phyloP scores from a whole-genome alignment of 2,329 filamentous ascomycete genomes.

The Knufia petricola region DNA sequence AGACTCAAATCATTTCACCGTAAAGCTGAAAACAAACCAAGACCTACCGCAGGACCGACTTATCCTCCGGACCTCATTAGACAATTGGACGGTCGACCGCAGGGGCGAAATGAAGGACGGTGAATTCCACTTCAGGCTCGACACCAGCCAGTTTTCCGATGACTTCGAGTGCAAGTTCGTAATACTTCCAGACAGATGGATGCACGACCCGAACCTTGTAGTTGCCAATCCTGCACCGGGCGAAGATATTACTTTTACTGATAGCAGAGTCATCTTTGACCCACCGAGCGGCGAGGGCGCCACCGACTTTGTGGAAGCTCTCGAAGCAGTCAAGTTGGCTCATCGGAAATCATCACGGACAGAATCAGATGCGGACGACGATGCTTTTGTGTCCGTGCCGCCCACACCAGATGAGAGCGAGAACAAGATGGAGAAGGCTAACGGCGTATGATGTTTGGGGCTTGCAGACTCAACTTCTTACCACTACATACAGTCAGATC shows the following conservation, averaged over 20 bases:
- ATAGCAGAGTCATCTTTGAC: conserved; percentile 2
- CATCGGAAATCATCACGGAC: neutral
- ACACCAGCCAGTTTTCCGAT: conserved; percentile 5
- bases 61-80: conserved; percentile 3
- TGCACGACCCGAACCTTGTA: conserved; percentile 8
- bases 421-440: conserved; percentile 12
- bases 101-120: conserved; percentile 7
- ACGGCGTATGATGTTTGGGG: neutral
- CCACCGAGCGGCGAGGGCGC: neutral
- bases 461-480: neutral
- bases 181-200: conserved; percentile 5
- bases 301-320: neutral
- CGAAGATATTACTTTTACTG: conserved; percentile 8
- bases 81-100: conserved; percentile 10
- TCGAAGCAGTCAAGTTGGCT: neutral
- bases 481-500: neutral
- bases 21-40: conserved; percentile 13
- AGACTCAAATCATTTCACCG: conserved; percentile 9
- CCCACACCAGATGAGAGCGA: conserved; percentile 17
- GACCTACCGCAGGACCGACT: conserved; percentile 1
- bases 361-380: conserved; percentile 13
- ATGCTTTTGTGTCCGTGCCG: conserved; percentile 18
- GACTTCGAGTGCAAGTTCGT: conserved; percentile 10
- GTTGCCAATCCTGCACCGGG: conserved; percentile 1
- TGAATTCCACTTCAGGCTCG: conserved; percentile 7